A percentile compares a stretch with the other conserved stretches of the same genome.
Evolutionary conservation across 164 flowering plant species (phyloP).

Genomic region (Houttuynia cordata): DNA sequence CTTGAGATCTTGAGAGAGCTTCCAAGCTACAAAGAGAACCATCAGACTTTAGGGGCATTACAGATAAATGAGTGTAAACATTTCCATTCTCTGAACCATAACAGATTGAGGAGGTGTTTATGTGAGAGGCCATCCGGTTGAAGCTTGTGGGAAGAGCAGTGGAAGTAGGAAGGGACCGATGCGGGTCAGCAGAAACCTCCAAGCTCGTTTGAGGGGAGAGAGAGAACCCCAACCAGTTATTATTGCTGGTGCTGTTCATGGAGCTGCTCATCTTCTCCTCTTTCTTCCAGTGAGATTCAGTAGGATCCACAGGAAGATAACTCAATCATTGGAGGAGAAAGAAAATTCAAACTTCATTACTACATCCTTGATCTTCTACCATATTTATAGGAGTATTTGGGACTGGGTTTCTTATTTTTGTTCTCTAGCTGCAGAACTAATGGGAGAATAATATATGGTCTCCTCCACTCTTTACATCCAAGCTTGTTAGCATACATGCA

Average conservation of each 20-base stretch:
- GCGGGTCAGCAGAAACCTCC: slow-evolving; percentile 39
- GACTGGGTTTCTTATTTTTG: slow-evolving; percentile 16
- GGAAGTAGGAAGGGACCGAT: slow-evolving; percentile 19
- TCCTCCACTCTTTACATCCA: not conserved
- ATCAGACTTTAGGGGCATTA: slow-evolving; percentile 85
- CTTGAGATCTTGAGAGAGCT: slow-evolving; percentile 59
- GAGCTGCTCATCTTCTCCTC: slow-evolving; percentile 41
- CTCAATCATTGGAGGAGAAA: slow-evolving; percentile 56
- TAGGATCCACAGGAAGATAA: slow-evolving; percentile 16
- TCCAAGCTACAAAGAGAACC: slow-evolving; percentile 88
- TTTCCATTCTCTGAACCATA: slow-evolving; percentile 30
- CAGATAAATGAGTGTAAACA: slow-evolving; percentile 35
- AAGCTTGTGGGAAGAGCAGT: slow-evolving; percentile 29
- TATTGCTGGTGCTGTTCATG: slow-evolving; percentile 35
- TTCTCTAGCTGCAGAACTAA: slow-evolving; percentile 28
- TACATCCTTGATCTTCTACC: slow-evolving; percentile 11
- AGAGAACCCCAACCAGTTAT: slow-evolving; percentile 82
- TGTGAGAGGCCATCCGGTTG: slow-evolving; percentile 25
- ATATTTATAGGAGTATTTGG: slow-evolving; percentile 5
- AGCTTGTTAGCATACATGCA: slow-evolving; percentile 1
- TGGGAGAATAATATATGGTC: slow-evolving; percentile 9
- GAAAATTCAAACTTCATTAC: slow-evolving; percentile 20
- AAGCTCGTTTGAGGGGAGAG: slow-evolving; percentile 70
- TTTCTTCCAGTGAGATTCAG: slow-evolving; percentile 8
- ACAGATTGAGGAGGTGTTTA: slow-evolving; percentile 26